A percentile compares a stretch with the other conserved stretches of the same genome.
These are phyloP conservation scores for Tolypocladium pustulatum DNA, from an alignment of 2,329 filamentous ascomycete species.

Conservation along the genomic window DNA sequence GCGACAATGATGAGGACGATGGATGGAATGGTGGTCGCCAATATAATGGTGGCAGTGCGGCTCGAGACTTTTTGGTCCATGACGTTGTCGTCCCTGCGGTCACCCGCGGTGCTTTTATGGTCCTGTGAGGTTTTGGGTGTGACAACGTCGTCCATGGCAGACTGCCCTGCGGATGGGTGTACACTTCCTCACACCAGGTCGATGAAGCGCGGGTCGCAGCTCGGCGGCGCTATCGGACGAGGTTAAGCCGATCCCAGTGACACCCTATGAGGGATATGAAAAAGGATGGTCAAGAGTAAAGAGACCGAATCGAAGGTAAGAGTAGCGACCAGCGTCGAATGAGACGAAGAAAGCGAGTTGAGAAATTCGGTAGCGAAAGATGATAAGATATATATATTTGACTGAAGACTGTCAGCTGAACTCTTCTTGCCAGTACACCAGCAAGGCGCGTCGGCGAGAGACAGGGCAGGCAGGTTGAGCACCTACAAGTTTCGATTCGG, in stretches of 20 bases:
- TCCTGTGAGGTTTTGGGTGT: not conserved
- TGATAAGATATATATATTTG: not conserved
- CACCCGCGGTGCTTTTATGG: not conserved
- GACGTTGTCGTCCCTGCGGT: slow-evolving; percentile 1
- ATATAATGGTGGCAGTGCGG: slow-evolving; percentile 36
- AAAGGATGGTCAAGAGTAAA: not conserved
- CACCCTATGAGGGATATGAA: not conserved
- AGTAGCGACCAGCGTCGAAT: not conserved
- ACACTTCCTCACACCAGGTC: not conserved
- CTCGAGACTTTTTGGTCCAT: slow-evolving; percentile 8
- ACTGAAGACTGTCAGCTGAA: not conserved
- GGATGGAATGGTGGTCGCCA: slow-evolving; percentile 40
- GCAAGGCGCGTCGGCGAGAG: not conserved
- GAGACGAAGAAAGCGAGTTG: not conserved
- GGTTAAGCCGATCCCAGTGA: not conserved
- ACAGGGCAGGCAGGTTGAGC: not conserved
- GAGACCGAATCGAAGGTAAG: not conserved
- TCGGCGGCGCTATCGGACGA: not conserved
- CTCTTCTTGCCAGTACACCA: not conserved
- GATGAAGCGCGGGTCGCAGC: not conserved
- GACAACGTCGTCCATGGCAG: not conserved
- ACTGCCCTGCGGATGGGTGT: not conserved
- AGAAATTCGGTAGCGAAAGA: not conserved
- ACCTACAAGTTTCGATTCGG: not conserved
- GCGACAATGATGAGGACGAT: slow-evolving; percentile 24